Conservation (phyloP, 768 basidiomycete species). For the Suillus variegatus region DNA sequence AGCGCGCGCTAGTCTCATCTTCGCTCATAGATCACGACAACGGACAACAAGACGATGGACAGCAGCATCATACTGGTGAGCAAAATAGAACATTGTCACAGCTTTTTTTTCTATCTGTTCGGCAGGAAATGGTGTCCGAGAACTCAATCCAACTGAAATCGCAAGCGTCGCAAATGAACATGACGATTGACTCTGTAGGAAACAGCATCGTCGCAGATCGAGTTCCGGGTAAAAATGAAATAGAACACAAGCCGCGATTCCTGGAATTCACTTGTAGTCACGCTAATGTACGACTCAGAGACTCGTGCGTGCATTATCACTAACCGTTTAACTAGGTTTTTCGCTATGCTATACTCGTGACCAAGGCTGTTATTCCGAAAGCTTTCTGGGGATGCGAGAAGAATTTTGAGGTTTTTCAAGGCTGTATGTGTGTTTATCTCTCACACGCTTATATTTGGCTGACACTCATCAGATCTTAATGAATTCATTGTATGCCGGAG, state of each 20-base stretch:
- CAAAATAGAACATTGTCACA: not conserved
- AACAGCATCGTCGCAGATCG: conserved; percentile 47
- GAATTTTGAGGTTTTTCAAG: conserved; percentile 63
- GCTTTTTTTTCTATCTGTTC: conserved; percentile 9
- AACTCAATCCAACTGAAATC: conserved; percentile 55
- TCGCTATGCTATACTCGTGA: conserved; percentile 60
- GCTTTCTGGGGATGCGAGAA: conserved; percentile 74
- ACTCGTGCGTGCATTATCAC: conserved; percentile 32
- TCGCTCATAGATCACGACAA: conserved; percentile 37
- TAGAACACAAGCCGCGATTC: conserved; percentile 69
- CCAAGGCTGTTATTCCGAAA: conserved; percentile 70
- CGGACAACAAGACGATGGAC: conserved; percentile 66
- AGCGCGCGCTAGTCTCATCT: not conserved
- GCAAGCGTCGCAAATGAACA: conserved; percentile 46
- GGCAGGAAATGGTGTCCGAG: conserved; percentile 74
- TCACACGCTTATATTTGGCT: not conserved
- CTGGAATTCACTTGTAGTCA: conserved; percentile 71
- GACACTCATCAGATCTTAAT: conserved; percentile 56
- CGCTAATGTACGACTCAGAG: conserved; percentile 49
- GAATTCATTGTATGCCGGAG: conserved; percentile 74
- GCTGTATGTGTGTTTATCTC: conserved; percentile 43
- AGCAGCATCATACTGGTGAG: conserved; percentile 64
- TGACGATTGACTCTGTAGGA: conserved; percentile 56
- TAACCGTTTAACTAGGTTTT: conserved; percentile 52
- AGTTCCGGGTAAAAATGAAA: conserved; percentile 45